Base-by-base conservation (phyloP, 768 basidiomycete species). In the Multifurca ochricompacta region DNA sequence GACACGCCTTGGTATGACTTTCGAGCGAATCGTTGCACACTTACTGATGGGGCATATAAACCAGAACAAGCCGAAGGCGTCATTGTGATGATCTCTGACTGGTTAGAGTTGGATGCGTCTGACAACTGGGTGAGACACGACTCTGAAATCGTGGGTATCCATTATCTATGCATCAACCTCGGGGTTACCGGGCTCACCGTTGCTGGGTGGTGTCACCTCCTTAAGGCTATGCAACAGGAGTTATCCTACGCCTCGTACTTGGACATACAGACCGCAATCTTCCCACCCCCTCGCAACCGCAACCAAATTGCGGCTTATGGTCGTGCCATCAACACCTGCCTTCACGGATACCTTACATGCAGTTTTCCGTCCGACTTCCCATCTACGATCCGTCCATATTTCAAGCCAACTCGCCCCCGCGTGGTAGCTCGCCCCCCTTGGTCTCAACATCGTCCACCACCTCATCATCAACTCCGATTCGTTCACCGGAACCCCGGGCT, bases 61-160 rank as follows among this genome's bases (percentile, higher is more conserved):
- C 44, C 62, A 91, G 89, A 89, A 67, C 87, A 91, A 63, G 79
- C 82, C 9, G 82, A 86, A 55, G 76, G 76, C 25, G 71, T 87
- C 34, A 81, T 89, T 13, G 85, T 76, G 4, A 78, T 96, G 67
- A 76, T 88, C 7, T 92, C 93, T 2, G 90, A 94, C 51, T 99
- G 96, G 96, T 76, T 99, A 3, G 91, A 96, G 67, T 75, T 99
- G 35, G 96, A 99, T 70, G 85, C 91, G 7, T 72, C 80, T 0
- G 93, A 97, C 69, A 91, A 92, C 63, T 91, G 94, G 77, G 84
- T 98, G 50, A 81, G 96, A 41, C 91, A 95, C 63, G 96, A 99
- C 66, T 87, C 92, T 41, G 96, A 95, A 71, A 87, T 95, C 51
- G 93, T 93, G 68, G 70, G 87, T 76, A 42, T 48, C 39, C 30